phyloP scores from a whole-genome alignment of 768 basidiomycete genomes.

The Panus rudis region DNA sequence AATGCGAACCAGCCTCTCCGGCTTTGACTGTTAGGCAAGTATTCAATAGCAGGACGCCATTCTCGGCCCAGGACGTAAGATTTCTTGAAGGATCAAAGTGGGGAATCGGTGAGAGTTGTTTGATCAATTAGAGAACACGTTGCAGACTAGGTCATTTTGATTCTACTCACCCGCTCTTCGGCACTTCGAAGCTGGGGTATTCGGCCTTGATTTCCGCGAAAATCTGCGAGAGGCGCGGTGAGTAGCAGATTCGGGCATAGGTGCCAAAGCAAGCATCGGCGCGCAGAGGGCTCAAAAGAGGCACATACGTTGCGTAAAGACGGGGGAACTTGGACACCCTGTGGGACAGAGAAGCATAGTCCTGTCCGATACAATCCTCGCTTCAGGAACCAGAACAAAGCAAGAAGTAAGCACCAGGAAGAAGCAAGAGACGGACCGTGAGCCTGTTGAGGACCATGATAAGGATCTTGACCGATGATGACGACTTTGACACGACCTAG shows the following conservation, averaged over 20 bases:
- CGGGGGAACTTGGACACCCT: conserved; percentile 67
- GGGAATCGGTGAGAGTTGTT: not conserved
- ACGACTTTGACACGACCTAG: conserved; percentile 81
- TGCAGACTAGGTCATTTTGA: conserved; percentile 3
- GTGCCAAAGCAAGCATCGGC: no score
- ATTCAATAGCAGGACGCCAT: conserved; percentile 88
- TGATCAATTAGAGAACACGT: not conserved
- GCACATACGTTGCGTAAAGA: conserved; percentile 71
- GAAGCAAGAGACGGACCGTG: conserved; percentile 50
- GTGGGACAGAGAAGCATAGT: conserved; percentile 84
- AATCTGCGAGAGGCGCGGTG: conserved; percentile 43
- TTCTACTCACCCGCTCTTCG: conserved; percentile 71
- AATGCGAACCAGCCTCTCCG: conserved; percentile 70
- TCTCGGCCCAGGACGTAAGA: conserved; percentile 71
- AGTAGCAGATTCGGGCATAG: conserved; percentile 11
- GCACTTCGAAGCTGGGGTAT: conserved; percentile 71
- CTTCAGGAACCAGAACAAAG: not conserved
- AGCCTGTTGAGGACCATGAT: conserved; percentile 74
- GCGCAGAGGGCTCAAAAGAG: no score
- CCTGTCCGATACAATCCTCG: conserved; percentile 39
- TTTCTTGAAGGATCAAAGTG: conserved; percentile 53
- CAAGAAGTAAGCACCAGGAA: conserved; percentile 2
- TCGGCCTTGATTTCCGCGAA: conserved; percentile 82
- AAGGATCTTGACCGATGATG: conserved; percentile 88
- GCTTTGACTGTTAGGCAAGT: conserved; percentile 87